Percentiles rank a stretch among this genome's conserved stretches.
Conservation (phyloP, 345 rosid species). For the Moricandia moricandioides region DNA sequence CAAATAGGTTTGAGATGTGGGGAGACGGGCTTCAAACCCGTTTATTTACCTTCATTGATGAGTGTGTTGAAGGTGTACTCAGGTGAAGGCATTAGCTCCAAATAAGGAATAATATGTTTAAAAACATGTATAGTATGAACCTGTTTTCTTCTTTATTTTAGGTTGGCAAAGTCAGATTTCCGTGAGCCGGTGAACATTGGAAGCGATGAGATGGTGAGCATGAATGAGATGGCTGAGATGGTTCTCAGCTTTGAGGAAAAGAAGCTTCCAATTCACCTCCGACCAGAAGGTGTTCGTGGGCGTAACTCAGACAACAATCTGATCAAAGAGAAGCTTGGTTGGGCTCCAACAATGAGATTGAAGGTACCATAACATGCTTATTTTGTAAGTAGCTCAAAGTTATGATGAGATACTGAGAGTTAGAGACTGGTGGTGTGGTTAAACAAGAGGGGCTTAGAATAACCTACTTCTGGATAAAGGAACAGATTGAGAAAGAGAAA, state of each 20-base stretch:
- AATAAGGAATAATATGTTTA: neutral
- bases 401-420: neutral
- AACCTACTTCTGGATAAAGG: constrained; percentile 95
- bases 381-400: neutral
- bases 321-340: constrained; percentile 96
- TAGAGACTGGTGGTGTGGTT: neutral
- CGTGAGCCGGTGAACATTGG: constrained; percentile 95
- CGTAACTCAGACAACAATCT: constrained; percentile 96
- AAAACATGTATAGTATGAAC: neutral
- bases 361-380: constrained; percentile 48
- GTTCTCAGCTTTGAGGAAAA: constrained; percentile 82
- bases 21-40: constrained; percentile 97
- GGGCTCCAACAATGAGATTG: constrained; percentile 97
- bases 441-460: constrained; percentile 84
- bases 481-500: constrained; percentile 95
- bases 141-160: constrained; percentile 7
- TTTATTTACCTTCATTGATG: constrained; percentile 96
- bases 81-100: constrained; percentile 45
- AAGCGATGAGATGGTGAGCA: constrained; percentile 99
- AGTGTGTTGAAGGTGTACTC: constrained; percentile 95
- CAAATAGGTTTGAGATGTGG: constrained; percentile 96
- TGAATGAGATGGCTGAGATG: constrained; percentile 98
- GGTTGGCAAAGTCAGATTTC: constrained; percentile 97
- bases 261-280: constrained; percentile 90
- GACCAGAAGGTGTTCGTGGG: constrained; percentile 99